Evolutionary conservation across 257 asterid genomes (phyloP).

Genomic region (Solanum dulcamara): DNA sequence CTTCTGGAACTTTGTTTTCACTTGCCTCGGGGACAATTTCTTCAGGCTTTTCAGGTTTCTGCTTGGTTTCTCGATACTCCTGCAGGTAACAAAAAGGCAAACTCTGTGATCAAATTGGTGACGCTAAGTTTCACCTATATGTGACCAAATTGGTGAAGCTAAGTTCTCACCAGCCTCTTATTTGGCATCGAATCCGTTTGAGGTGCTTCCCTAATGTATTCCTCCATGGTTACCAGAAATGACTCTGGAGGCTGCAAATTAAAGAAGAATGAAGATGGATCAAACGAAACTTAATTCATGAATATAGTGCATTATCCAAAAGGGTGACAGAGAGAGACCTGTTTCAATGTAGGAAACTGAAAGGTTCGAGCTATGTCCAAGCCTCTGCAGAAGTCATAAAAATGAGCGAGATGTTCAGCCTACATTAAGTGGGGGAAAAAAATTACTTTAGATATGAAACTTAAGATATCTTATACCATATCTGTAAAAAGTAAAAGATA

Average conservation of each 20-base stretch:
- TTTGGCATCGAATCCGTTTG: conserved; percentile 27
- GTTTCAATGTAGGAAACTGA: conserved; percentile 72
- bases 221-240: conserved; percentile 88
- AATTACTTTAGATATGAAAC: background rate
- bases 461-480: background rate
- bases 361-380: conserved; percentile 70
- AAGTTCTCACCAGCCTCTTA: conserved; percentile 39
- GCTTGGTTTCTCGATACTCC: conserved; percentile 31
- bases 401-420: conserved; percentile 70
- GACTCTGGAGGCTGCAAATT: conserved; percentile 76
- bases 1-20: conserved; percentile 18
- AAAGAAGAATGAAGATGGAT: background rate
- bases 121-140: background rate
- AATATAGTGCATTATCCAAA: background rate
- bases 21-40: conserved; percentile 13
- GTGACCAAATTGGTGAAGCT: background rate
- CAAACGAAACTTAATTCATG: background rate
- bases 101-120: background rate
- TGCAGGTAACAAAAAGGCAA: conserved; percentile 2
- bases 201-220: conserved; percentile 78
- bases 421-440: conserved; percentile 17
- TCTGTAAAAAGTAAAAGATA: background rate
- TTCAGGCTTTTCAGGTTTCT: conserved; percentile 23
- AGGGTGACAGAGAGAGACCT: conserved; percentile 22
- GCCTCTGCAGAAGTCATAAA: conserved; percentile 62